Evolutionary conservation across 106 monocot species (phyloP), one percentile per base, ranked within the genome.

Genomic region (Dendrobium catenatum): DNA sequence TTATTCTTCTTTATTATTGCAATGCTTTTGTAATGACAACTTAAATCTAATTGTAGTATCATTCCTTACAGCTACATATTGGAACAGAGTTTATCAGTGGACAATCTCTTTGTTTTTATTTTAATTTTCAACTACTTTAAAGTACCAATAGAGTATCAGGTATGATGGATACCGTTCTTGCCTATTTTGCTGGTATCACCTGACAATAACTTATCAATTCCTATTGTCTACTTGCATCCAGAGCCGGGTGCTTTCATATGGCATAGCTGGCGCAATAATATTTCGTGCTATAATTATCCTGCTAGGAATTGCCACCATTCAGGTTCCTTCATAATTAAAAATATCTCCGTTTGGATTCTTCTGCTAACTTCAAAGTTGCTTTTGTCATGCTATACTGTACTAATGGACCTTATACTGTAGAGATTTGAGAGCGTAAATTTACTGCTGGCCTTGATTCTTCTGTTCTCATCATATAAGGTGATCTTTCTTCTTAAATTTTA

Each of bases 221-320:
- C 41, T 59, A 54, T 68, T 47, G 29, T 61, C n/a, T 26, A 41
- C 59, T 72, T 51, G 2, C 59, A 67, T 66, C 24, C 88, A 98
- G 95, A 87, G 86, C 42, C 89, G 87, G 66, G 98, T 99, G 76
- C 98, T 99, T 81, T 91, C 95, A 42, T 99, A 93, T 89, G 98
- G 95, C 78, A 95, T 99, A 91, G 89, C 89, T 88, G 98, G 98
- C 85, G 98, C 98, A 77, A 80, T 99, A 48, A 27, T 99, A 40
- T 99, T 99, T 82, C 95, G 98, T 87, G 93, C 93, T 58, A 84
- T 91, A 87, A 93, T 99, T 91, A 99, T 99, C 78, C 37, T 87
- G 76, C 86, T 99, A 75, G 98, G 98, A 47, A 84, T 88, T 81
- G 98, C 93, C 2, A 93, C 95, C 18, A 88, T 99, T 82, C 88